Base-by-base conservation (phyloP, 108 stramenopile genomes). In the Thalassiosira profunda region DNA sequence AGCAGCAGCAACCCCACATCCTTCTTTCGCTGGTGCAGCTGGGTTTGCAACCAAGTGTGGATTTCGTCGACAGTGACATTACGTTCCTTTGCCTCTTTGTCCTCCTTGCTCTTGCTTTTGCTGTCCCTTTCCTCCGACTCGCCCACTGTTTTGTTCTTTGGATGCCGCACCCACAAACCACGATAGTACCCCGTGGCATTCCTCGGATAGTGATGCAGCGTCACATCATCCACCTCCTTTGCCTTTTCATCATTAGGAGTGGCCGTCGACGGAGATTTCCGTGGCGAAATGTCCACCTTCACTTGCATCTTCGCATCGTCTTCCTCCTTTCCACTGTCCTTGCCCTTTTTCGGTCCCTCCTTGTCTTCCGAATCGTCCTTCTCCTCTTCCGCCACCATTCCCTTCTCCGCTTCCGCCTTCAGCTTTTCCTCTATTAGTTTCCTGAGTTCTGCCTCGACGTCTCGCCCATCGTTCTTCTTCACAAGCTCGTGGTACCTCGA, bases 181-280 rank as follows among this genome's bases (percentile, higher is more conserved):
- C 87, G 84, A 70, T 92, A 95, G 52, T 82, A 89, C 31, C 94
- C 94, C 5, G 91, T 95, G 18, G 79, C 83, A 74, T 95, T 95
- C 74, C 94, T 78, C 8, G 93, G 94, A 70, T 91, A 95, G 58
- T 91, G 87, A 30, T 53, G 83, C 10, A 91, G 28, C 18, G 45
- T 29, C 24, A 17, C 26, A 58, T 75, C 74, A 41, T 58, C 59
- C 6, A 57, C 15, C 20, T 43, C 42, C 29, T 46, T 37, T 12
- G 53, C n/a, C 1, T 38, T 1, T 3, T 21, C 52, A 7, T 67
- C 37, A 26, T 34, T 21, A 14, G 31, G 30, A 28, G 51, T 10
- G 25, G 44, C 40, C 3, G 14, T 14, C 15, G 12, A 12, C 11
- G 17, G 14, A 30, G 24, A 20, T 31, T 45, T 44, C n/a, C 34